Conservation (phyloP, 1,284 basidiomycete species). For the Cryptococcus neoformans region DNA sequence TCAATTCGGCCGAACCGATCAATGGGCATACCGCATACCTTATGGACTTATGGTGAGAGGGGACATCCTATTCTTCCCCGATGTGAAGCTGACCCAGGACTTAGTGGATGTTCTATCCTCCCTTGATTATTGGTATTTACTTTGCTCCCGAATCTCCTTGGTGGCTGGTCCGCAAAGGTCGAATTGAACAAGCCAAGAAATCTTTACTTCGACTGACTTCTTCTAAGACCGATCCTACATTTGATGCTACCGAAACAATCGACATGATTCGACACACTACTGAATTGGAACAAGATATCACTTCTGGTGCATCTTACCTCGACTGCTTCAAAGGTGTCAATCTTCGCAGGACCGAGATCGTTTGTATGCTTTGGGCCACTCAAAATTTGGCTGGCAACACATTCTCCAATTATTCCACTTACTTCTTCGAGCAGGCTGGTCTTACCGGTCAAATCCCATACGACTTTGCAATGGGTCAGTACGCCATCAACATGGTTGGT, state of each 20-base stretch:
- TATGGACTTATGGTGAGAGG: slow-evolving; percentile 30
- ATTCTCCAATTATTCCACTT: no score
- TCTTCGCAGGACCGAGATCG: no score
- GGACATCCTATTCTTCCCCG: no score
- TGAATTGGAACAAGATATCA: slow-evolving; percentile 29
- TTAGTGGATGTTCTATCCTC: slow-evolving; percentile 39
- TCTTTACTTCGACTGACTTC: no score
- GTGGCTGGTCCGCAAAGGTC: no score
- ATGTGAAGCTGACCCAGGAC: background rate
- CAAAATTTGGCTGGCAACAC: no score
- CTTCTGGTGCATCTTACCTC: slow-evolving; percentile 40
- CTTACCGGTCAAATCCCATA: slow-evolving; percentile 42
- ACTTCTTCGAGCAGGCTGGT: slow-evolving; percentile 51
- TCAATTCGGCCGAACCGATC: slow-evolving; percentile 29
- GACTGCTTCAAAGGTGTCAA: slow-evolving; percentile 53
- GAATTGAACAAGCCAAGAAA: no score
- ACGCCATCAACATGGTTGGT: no score
- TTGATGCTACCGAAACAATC: slow-evolving; percentile 49
- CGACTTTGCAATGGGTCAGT: no score
- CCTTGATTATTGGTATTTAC: slow-evolving; percentile 37
- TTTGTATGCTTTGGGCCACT: no score
- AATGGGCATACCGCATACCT: slow-evolving; percentile 37
- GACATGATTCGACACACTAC: slow-evolving; percentile 48
- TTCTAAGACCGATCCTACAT: slow-evolving; percentile 35
- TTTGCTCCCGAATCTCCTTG: slow-evolving; percentile 35